These are phyloP conservation scores for Corynespora cassiicola DNA, from an alignment of 2,329 filamentous ascomycete genomes.

Conservation along the genomic window DNA sequence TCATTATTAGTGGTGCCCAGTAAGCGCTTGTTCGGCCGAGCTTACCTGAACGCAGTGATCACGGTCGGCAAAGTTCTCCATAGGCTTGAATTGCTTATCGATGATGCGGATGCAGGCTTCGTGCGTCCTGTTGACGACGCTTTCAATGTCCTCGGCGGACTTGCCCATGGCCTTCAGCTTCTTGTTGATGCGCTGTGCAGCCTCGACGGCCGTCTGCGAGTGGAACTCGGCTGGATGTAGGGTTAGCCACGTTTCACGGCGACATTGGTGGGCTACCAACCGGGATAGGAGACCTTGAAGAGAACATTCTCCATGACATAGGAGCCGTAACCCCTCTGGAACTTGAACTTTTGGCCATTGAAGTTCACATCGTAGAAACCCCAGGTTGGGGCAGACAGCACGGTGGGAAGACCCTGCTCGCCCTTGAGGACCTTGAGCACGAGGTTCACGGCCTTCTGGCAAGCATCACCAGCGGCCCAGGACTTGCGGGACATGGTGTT, in stretches of 20 bases:
- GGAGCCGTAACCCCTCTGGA: conserved; percentile 94
- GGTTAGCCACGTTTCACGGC: conserved; percentile 24
- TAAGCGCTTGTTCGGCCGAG: not conserved
- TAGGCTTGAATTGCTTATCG: conserved; percentile 99
- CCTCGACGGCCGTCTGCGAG: conserved; percentile 97
- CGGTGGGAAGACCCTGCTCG: conserved; percentile 88
- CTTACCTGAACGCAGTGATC: conserved; percentile 93
- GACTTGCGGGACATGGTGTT: conserved; percentile 99
- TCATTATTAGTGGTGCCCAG: conserved; percentile 22
- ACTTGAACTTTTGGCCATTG: conserved; percentile 88
- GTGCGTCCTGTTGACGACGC: conserved; percentile 92
- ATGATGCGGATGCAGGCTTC: conserved; percentile 99
- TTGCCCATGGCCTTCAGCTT: conserved; percentile 86
- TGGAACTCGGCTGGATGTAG: conserved; percentile 80
- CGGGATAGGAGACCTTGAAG: conserved; percentile 99
- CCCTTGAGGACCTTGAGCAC: conserved; percentile 90
- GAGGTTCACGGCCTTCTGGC: conserved; percentile 91
- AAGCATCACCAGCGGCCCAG: conserved; percentile 98
- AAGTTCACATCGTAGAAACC: conserved; percentile 99
- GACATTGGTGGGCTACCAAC: conserved; percentile 57
- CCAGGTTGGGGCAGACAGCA: conserved; percentile 91
- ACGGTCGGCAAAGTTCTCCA: conserved; percentile 99
- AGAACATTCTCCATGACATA: conserved; percentile 99
- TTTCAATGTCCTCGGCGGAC: conserved; percentile 88
- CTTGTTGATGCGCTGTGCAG: conserved; percentile 85